Base-by-base conservation (phyloP, 2,329 filamentous ascomycete genomes). In the Aspergillus fructus region DNA sequence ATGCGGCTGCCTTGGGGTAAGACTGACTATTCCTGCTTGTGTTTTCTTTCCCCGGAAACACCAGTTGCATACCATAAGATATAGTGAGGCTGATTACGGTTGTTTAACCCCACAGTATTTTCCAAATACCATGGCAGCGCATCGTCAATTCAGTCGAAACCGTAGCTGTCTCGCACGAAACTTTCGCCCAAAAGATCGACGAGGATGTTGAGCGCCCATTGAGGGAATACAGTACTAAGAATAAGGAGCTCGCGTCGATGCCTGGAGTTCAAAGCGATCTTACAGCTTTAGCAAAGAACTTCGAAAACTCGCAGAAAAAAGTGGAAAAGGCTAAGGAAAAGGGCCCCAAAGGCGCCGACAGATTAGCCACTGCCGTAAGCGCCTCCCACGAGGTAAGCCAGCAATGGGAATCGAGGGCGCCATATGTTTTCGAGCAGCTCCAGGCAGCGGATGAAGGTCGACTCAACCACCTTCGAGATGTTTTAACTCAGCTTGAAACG, bases 351-450 rank as follows among this genome's bases (percentile, higher is more conserved):
- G 73, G 72, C 66, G 83, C 88, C 2, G 85, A 86, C 58, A 96
- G 94, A 74, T 84, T 94, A 40, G 89, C 92, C 43, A 83, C 83
- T 61, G 92, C 91, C 12, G 82, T 85, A 11, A 80, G 85, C 17
- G 88, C 87, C 62, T 84, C 96, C 43, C 90, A 96, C 62, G 86
- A 86, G 59, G 89, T 91, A n/a, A 85, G 82, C 45, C 84, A 88
- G 63, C 89, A 96, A 71, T 99, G 94, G 94, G 88, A 96, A 55
- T 92, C 91, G 1, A 92, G 96, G 73, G 91, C 94, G 13, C 94
- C 94, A 1, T 97, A 91, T 74, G 89, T 97, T 59, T 97, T 96
- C 70, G 94, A 99, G 76, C 89, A 88, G 59, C 84, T 99, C 24
- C 94, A 99, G 73, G 89, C 90, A 5, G 80, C 96, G 33, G 94